Evolutionary conservation across 306 rosid genomes (phyloP).

Genomic region (Castanopsis chinensis): DNA sequence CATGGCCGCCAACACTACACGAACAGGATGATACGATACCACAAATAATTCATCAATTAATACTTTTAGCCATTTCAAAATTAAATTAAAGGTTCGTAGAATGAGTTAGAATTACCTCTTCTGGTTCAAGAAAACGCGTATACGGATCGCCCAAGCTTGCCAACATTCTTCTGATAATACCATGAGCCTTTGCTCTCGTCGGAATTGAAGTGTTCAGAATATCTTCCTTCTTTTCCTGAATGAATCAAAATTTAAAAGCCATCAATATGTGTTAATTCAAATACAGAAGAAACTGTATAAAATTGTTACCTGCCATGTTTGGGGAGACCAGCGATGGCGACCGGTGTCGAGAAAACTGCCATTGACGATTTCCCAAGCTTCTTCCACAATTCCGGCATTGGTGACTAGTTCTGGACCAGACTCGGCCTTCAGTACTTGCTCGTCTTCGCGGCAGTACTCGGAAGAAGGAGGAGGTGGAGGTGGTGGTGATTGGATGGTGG

Average conservation of each 20-base stretch:
- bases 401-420: conserved; percentile 40
- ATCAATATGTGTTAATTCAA: background rate
- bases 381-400: conserved; percentile 75
- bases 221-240: conserved; percentile 67
- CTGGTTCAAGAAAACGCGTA: conserved; percentile 86
- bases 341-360: conserved; percentile 68
- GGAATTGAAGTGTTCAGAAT: conserved; percentile 62
- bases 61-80: background rate
- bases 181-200: conserved; percentile 82
- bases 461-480: conserved; percentile 25
- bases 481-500: conserved; percentile 16
- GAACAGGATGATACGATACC: too few species aligned
- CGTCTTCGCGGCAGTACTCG: conserved; percentile 50
- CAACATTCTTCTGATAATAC: conserved; percentile 74
- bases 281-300: background rate
- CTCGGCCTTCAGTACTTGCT: conserved; percentile 23
- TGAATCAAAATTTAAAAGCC: conserved; percentile 8
- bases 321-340: conserved; percentile 65
- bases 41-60: too few species aligned
- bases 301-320: conserved; percentile 62
- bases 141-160: conserved; percentile 92
- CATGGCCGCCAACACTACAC: too few species aligned
- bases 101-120: conserved; percentile 48
- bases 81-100: background rate
- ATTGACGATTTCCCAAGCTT: conserved; percentile 93